Base-by-base conservation (phyloP, 768 basidiomycete species). In the Tylopilus balloui region DNA sequence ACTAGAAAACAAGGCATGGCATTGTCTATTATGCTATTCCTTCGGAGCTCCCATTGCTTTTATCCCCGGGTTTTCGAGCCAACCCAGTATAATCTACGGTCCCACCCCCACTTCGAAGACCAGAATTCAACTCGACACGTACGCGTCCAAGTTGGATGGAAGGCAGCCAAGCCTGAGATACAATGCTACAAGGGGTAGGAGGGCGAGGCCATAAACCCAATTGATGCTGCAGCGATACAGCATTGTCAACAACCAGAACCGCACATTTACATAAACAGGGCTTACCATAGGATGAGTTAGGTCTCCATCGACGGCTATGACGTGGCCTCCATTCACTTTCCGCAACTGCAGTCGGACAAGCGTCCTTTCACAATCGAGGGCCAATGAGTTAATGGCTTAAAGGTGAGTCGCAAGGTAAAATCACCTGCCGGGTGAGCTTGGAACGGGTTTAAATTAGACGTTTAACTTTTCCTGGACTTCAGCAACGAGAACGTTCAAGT, bases 271-370 rank as follows among this genome's bases (percentile, higher is more conserved):
- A 27, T 12, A 10, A n/a, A 31, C 3, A 14, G 4, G 35, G 23
- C 54, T 17, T 48, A 76, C 80, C 50, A 78, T 77, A 3, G 81
- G 73, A 55, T 79, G 78, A 52, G 77, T 78, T 47, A 80, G 76
- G 57, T 83, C 80, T 55, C 85, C 81, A 54, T 86, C 81, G 44
- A 68, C 62, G 1, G 66, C 55, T 40, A 86, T 83, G 41, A 74
- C 73, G 56, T 73, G 71, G 3, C 64, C 42, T 1, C 63, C 71
- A 17, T 66, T 60, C 36, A 64, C 62, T 59, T 79, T 71, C 38
- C 65, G 70, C n/a, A 86, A 72, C 2, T 69, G 76, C 37, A 86
- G 58, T 42, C 77, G 75, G 23, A 76, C 71, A 20, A 80, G 32
- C 36, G 82, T 68, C 20, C 78, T 80, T 55, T 39, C 17, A 11